These are phyloP conservation scores for Sarcomyxa edulis DNA, from an alignment of 768 basidiomycete species.

Conservation along the genomic window DNA sequence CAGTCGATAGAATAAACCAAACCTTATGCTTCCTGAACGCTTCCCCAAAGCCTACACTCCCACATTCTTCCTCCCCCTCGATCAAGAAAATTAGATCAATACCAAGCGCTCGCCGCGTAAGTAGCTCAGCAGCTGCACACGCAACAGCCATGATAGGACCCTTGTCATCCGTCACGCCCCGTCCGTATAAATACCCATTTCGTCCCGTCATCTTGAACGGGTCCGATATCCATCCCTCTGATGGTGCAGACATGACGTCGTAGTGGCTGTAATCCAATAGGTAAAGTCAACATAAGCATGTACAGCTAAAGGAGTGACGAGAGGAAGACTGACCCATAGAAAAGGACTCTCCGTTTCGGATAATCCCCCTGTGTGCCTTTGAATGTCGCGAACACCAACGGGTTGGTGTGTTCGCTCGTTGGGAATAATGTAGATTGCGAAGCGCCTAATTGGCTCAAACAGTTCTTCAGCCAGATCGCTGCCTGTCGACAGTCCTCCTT, in stretches of 20 bases:
- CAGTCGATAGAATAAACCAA: not conserved
- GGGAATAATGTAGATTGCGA: slow-evolving; percentile 68
- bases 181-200: slow-evolving; percentile 88
- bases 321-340: slow-evolving; percentile 69
- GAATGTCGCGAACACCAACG: slow-evolving; percentile 88
- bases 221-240: slow-evolving; percentile 72
- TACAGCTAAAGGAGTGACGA: not conserved
- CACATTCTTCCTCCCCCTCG: slow-evolving; percentile 97
- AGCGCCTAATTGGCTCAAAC: slow-evolving; percentile 87
- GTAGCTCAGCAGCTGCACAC: slow-evolving; percentile 80
- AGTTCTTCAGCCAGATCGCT: slow-evolving; percentile 88
- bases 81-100: slow-evolving; percentile 88
- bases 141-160: slow-evolving; percentile 92
- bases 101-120: slow-evolving; percentile 66
- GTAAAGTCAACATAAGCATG: not conserved
- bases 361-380: slow-evolving; percentile 55
- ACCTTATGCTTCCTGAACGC: slow-evolving; percentile 76
- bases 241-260: slow-evolving; percentile 86
- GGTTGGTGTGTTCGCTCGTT: slow-evolving; percentile 72
- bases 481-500: slow-evolving; percentile 91
- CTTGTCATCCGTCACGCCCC: slow-evolving; percentile 92
- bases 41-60: slow-evolving; percentile 81
- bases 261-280: slow-evolving; percentile 74
- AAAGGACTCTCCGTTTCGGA: slow-evolving; percentile 70
- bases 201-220: slow-evolving; percentile 80